Percentiles rank a stretch among this genome's conserved stretches.
phyloP scores from a whole-genome alignment of 208 protist genomes.

The Leishmania mexicana region DNA sequence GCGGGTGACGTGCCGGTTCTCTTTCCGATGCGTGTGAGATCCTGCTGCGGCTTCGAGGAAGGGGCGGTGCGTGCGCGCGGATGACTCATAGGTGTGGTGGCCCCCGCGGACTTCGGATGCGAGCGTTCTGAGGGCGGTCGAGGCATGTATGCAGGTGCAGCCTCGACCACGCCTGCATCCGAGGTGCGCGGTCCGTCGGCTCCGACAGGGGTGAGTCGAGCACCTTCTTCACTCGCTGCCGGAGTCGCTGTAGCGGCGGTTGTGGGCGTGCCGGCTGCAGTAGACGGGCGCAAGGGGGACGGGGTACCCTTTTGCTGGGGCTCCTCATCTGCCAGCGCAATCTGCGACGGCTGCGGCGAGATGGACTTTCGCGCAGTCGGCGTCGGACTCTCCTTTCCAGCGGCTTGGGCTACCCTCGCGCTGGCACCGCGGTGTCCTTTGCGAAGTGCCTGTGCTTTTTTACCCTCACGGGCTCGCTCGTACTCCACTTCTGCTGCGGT shows the following conservation, averaged over 20 bases:
- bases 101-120: neutral
- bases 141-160: neutral
- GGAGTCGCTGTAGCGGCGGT: slow-evolving; percentile 1
- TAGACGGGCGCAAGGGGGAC: neutral
- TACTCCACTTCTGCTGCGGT: slow-evolving; percentile 70
- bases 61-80: slow-evolving; percentile 2
- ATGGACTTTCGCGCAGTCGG: neutral
- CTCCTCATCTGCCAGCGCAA: neutral
- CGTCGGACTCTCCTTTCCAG: neutral
- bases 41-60: neutral
- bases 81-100: neutral
- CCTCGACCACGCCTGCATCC: neutral
- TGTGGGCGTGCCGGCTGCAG: neutral
- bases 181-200: neutral
- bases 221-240: neutral
- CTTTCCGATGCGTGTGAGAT: neutral
- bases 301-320: neutral
- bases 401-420: neutral
- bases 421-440: slow-evolving; percentile 2
- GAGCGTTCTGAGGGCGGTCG: neutral
- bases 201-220: neutral
- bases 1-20: neutral
- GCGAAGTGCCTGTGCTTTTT: slow-evolving; percentile 14
- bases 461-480: slow-evolving; percentile 34
- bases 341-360: neutral